A percentile compares a stretch with the other conserved stretches of the same genome.
Evolutionary conservation across 768 basidiomycete genomes (phyloP).

Genomic region (Amanita rubescens): DNA sequence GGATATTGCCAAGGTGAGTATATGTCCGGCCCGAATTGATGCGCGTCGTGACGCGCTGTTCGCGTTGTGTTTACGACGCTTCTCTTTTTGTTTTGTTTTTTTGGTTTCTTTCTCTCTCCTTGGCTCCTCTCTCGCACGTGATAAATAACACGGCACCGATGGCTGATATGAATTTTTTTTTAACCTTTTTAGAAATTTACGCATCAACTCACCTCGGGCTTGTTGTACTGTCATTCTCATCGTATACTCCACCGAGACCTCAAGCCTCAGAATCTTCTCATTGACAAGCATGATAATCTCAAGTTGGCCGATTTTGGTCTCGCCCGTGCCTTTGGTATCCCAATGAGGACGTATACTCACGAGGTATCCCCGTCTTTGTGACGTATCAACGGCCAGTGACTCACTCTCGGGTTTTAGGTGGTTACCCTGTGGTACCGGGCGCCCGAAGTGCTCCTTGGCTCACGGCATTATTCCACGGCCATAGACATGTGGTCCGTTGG

Average conservation of each 20-base stretch:
- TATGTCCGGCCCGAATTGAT: slow-evolving; percentile 2
- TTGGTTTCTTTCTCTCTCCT: no score
- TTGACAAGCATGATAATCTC: slow-evolving; percentile 82
- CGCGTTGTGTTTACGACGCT: no score
- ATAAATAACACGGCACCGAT: slow-evolving; percentile 8
- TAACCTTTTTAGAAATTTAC: slow-evolving; percentile 81
- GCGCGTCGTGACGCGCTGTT: not conserved
- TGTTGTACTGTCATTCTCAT: slow-evolving; percentile 92
- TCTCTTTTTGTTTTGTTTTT: not conserved
- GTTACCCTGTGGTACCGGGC: slow-evolving; percentile 99
- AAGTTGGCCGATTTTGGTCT: slow-evolving; percentile 97
- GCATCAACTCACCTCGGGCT: slow-evolving; percentile 83
- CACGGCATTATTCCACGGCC: slow-evolving; percentile 93
- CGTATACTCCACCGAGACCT: slow-evolving; percentile 96
- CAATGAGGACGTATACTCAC: slow-evolving; percentile 98
- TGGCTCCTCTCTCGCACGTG: not conserved
- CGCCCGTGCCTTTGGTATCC: slow-evolving; percentile 95
- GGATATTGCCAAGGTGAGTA: slow-evolving; percentile 69
- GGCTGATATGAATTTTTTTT: not conserved
- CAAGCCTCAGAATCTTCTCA: slow-evolving; percentile 93
- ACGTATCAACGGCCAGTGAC: slow-evolving; percentile 2
- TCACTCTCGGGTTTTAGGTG: slow-evolving; percentile 48
- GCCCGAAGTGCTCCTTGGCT: slow-evolving; percentile 93
- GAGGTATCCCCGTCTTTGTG: slow-evolving; percentile 48
- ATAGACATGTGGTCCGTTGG: slow-evolving; percentile 99